A percentile compares a stretch with the other conserved stretches of the same genome.
phyloP scores from a whole-genome alignment of 2,329 filamentous ascomycete species.

The Neodidymelliopsis sp. region DNA sequence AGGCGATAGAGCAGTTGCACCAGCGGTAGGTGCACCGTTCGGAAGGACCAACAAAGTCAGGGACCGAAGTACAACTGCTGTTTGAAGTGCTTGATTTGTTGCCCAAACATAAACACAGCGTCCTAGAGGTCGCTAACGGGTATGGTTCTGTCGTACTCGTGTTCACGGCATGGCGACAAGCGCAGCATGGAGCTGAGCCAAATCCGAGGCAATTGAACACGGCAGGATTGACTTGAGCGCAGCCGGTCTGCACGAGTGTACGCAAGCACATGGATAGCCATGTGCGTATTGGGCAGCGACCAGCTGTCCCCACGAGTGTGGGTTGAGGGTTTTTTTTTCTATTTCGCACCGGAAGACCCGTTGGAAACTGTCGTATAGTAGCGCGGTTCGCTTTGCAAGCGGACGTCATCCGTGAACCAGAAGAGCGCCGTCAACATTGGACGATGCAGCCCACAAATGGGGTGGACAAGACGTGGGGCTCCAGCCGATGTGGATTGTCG shows the following conservation, averaged over 20 bases:
- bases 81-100: constrained; percentile 1
- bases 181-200: constrained; percentile 1
- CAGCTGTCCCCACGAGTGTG: constrained; percentile 10
- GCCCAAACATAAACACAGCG: constrained; percentile 2
- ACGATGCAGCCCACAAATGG: constrained; percentile 11
- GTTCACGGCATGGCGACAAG: constrained; percentile 1
- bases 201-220: constrained; percentile 5
- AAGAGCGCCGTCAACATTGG: constrained; percentile 4
- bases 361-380: constrained; percentile 5
- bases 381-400: constrained; percentile 3
- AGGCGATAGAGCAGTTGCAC: constrained; percentile 5
- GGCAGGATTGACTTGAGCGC: not conserved
- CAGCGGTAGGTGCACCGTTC: constrained; percentile 1
- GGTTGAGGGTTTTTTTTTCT: constrained; percentile 11
- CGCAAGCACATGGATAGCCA: constrained; percentile 20
- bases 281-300: constrained; percentile 5
- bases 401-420: constrained; percentile 12
- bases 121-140: constrained; percentile 1
- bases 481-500: constrained; percentile 21
- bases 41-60: constrained; percentile 1
- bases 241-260: constrained; percentile 10
- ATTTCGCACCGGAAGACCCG: constrained; percentile 1
- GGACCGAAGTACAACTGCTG: not conserved
- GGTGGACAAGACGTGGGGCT: constrained; percentile 21
- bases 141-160: constrained; percentile 9